phyloP scores from a whole-genome alignment of 768 basidiomycete species.

The Asterophora lycoperdoides region DNA sequence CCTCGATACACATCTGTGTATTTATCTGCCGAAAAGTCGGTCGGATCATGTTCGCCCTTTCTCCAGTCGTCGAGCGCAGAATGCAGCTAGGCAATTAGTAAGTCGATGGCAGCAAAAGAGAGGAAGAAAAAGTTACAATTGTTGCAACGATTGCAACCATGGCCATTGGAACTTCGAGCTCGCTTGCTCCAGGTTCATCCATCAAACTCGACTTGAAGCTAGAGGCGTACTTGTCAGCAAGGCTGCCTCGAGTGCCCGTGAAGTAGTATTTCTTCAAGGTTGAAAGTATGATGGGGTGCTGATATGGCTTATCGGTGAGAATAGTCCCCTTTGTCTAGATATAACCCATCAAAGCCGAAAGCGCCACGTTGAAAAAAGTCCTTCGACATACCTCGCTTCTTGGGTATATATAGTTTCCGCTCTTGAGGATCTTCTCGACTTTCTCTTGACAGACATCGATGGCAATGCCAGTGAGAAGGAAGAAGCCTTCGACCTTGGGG shows the following conservation, averaged over 20 bases:
- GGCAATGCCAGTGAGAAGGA: too few relatives aligned
- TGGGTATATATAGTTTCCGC: too few relatives aligned
- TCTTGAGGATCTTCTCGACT: too few relatives aligned
- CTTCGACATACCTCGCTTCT: too few relatives aligned
- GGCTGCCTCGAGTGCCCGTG: not conserved
- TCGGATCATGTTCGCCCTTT: not conserved
- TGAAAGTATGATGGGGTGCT: conserved; percentile 1
- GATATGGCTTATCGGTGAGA: not conserved
- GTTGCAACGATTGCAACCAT: not conserved
- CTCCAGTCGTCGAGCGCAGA: not conserved
- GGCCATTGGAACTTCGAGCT: conserved; percentile 1
- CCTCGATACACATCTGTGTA: not conserved
- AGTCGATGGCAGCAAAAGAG: not conserved
- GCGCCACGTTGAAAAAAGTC: too few relatives aligned
- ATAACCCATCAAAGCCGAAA: too few relatives aligned
- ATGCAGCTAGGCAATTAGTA: not conserved
- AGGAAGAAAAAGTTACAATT: not conserved
- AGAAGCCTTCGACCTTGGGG: too few relatives aligned
- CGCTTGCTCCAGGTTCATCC: not conserved
- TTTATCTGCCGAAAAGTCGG: not conserved
- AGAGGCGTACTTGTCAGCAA: not conserved
- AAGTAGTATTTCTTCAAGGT: not conserved
- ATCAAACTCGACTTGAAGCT: not conserved
- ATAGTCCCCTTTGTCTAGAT: too few relatives aligned
- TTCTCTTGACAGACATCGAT: too few relatives aligned